A percentile compares a stretch with the other conserved stretches of the same genome.
Conservation (phyloP, 192 early-diverging fungal species). For the Umbelopsis sp. region DNA sequence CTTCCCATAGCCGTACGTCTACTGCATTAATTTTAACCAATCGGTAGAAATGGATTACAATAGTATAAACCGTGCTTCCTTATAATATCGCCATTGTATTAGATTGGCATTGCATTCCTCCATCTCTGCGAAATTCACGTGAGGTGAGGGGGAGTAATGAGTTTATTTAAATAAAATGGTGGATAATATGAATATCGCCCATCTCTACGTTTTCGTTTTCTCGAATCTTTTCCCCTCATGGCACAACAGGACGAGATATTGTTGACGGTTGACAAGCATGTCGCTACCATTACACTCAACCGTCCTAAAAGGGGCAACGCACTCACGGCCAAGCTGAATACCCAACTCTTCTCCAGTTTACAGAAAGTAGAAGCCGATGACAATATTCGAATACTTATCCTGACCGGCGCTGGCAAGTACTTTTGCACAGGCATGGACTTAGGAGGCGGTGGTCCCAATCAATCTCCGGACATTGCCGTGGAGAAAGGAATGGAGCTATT, state of each 20-base stretch:
- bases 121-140: conserved; percentile 8
- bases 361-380: conserved; percentile 45
- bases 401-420: conserved; percentile 63
- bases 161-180: background rate
- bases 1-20: too few species aligned
- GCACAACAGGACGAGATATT: background rate
- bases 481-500: conserved; percentile 43
- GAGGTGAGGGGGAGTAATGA: background rate
- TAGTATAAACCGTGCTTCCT: too few species aligned
- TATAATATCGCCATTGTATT: too few species aligned
- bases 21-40: too few species aligned
- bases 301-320: conserved; percentile 58
- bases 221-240: background rate
- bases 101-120: background rate
- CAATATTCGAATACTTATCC: conserved; percentile 50
- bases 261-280: conserved; percentile 22
- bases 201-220: background rate
- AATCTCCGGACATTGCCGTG: conserved; percentile 24
- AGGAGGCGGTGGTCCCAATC: background rate
- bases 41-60: background rate
- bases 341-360: conserved; percentile 41
- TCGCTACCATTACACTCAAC: conserved; percentile 55
- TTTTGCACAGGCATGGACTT: conserved; percentile 72
- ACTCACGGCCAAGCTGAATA: conserved; percentile 48
- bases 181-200: background rate